Percentiles rank a stretch among this genome's conserved stretches.
These are phyloP conservation scores for Lupinus albus DNA, from an alignment of 306 rosid genomes.

Conservation along the genomic window DNA sequence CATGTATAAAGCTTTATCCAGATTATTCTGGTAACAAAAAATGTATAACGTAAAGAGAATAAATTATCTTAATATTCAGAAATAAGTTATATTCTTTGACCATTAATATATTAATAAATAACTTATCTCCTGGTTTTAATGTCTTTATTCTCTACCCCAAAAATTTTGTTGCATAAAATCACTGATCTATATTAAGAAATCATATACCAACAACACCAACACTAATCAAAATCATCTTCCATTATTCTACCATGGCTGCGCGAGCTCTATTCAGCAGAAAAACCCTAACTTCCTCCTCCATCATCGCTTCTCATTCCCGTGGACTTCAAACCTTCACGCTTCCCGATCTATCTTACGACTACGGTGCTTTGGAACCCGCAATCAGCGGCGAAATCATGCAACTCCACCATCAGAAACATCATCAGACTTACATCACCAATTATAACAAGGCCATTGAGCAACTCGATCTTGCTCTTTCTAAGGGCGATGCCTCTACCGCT, in stretches of 20 bases:
- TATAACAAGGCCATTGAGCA: conserved; percentile 93
- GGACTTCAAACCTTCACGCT: conserved; percentile 72
- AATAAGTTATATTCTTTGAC: too few species aligned
- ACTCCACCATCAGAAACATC: conserved; percentile 91
- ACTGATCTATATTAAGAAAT: too few species aligned
- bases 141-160: too few species aligned
- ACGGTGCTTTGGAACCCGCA: conserved; percentile 84
- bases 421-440: conserved; percentile 87
- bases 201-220: too few species aligned
- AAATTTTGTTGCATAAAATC: too few species aligned
- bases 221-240: too few species aligned
- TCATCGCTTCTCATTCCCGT: conserved; percentile 41
- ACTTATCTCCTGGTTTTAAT: too few species aligned
- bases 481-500: conserved; percentile 58
- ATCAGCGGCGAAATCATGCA: conserved; percentile 91
- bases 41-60: too few species aligned
- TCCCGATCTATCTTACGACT: conserved; percentile 87
- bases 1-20: too few species aligned
- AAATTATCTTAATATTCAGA: too few species aligned
- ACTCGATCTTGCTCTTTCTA: conserved; percentile 56
- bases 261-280: conserved; percentile 14
- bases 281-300: conserved; percentile 40
- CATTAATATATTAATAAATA: too few species aligned
- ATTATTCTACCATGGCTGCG: conserved; percentile 46
- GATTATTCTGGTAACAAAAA: too few species aligned